These are phyloP conservation scores for Saururus chinensis DNA, from an alignment of 164 flowering plant species.

Conservation along the genomic window DNA sequence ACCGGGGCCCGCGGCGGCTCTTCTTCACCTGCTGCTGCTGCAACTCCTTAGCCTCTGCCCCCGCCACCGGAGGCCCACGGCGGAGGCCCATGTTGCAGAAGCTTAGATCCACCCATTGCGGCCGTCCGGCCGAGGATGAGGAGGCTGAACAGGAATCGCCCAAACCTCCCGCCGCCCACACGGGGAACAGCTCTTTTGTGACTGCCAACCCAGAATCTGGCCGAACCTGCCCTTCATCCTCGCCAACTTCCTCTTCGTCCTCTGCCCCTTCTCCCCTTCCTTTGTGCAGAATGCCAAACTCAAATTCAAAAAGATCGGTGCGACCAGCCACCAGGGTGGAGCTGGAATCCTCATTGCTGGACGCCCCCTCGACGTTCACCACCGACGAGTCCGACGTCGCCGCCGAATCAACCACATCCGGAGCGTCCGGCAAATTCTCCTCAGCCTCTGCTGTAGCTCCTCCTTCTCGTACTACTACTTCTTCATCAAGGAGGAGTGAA, in stretches of 20 bases:
- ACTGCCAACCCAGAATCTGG: constrained; percentile 8
- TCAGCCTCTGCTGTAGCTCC: neutral
- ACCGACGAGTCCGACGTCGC: constrained; percentile 53
- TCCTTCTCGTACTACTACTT: neutral
- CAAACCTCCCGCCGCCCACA: constrained; percentile 21
- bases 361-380: constrained; percentile 44
- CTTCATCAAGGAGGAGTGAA: constrained; percentile 6
- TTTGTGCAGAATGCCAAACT: constrained; percentile 35
- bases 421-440: constrained; percentile 12
- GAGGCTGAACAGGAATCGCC: constrained; percentile 26
- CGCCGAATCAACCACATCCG: constrained; percentile 37
- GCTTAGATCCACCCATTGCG: constrained; percentile 34
- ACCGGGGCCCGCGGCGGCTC: constrained; percentile 92
- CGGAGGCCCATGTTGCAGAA: neutral
- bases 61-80: neutral
- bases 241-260: constrained; percentile 1
- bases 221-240: neutral
- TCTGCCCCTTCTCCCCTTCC: neutral
- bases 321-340: constrained; percentile 15
- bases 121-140: constrained; percentile 13
- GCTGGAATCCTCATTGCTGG: constrained; percentile 41
- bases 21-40: constrained; percentile 44
- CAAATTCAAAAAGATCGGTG: constrained; percentile 15
- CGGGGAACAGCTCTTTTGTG: constrained; percentile 45
- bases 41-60: constrained; percentile 12